Evolutionary conservation across 2,329 filamentous ascomycete genomes (phyloP), one percentile per base, ranked within the genome.

Genomic region (Epichloe bromicola): DNA sequence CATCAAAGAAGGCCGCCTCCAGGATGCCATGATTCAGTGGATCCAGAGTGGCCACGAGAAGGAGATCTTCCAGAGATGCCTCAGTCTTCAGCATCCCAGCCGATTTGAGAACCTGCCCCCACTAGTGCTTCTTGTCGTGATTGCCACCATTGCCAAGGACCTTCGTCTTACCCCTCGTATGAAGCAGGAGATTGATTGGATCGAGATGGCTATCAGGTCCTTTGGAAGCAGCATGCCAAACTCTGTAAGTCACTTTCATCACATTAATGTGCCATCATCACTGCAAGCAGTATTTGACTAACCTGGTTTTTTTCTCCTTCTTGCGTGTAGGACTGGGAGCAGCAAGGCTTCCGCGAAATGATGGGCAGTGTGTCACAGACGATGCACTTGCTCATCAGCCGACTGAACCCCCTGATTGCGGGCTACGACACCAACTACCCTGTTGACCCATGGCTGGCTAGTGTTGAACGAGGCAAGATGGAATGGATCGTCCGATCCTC

Each of bases 21-120:
- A 85, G 59, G 75, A 78, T 49, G 82, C 79, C 41, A 74, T 83
- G 62, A 74, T 85, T 51, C 76, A 77, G 54, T 85, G 82, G 82
- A 75, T 85, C 51, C 82, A 86, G 65, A 76, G 75, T 57, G 75
- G 74, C 15, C 74, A 77, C 36, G 76, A 82, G 61, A 74, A 81
- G 53, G 77, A 82, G 54, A 75, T 85, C 48, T 86, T 84, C 63
- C 71, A 75, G 34, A 65, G 65, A 34, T 68, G 67, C 54, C 58
- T 71, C 11, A 65, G 65, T 54, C 60, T 64, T 4, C 68, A 67
- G 50, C 63, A 65, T 4, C 63, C 69, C 0, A 55, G 56, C 56
- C 69, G 69, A 54, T 70, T 85, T 53, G 73, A 73, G 51, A 73
- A 74, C 34, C 64, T 85, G 48, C 79, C 78, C 46, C 76, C 80